phyloP scores from a whole-genome alignment of 2,329 filamentous ascomycete genomes.

The Ophiostoma triangulosporum region DNA sequence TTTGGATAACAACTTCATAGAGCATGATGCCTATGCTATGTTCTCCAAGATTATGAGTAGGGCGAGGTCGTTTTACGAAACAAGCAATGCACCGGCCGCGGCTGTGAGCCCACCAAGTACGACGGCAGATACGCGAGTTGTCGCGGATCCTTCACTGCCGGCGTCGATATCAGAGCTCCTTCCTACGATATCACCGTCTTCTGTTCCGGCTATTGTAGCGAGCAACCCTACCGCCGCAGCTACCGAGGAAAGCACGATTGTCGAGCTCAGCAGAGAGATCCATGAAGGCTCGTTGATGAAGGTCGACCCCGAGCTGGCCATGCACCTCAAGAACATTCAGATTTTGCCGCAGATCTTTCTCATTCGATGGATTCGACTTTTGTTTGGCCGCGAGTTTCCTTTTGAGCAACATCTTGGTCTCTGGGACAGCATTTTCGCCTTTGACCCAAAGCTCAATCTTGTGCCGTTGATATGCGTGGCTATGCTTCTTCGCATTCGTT shows the following conservation, averaged over 20 bases:
- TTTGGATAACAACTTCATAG: constrained; percentile 60
- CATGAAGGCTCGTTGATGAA: constrained; percentile 67
- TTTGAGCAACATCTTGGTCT: constrained; percentile 72
- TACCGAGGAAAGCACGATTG: constrained; percentile 49
- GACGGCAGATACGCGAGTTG: not conserved
- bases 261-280: constrained; percentile 73
- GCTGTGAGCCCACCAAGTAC: not conserved
- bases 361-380: constrained; percentile 85
- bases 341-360: constrained; percentile 94
- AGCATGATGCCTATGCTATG: constrained; percentile 81
- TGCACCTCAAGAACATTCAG: constrained; percentile 69
- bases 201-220: not conserved
- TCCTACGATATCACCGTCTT: not conserved
- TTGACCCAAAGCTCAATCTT: constrained; percentile 66
- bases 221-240: not conserved
- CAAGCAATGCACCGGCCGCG: constrained; percentile 30
- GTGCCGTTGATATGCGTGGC: constrained; percentile 86
- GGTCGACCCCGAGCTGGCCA: constrained; percentile 29
- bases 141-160: not conserved
- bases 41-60: constrained; percentile 81
- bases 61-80: constrained; percentile 77
- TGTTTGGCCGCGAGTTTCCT: constrained; percentile 88
- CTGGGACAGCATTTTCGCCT: constrained; percentile 85
- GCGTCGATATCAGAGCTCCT: constrained; percentile 6
- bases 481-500: constrained; percentile 85